Percentiles rank a stretch among this genome's conserved stretches.
phyloP scores from a whole-genome alignment of 192 early-diverging fungal species.

The Thoreauomyces humboldtii region DNA sequence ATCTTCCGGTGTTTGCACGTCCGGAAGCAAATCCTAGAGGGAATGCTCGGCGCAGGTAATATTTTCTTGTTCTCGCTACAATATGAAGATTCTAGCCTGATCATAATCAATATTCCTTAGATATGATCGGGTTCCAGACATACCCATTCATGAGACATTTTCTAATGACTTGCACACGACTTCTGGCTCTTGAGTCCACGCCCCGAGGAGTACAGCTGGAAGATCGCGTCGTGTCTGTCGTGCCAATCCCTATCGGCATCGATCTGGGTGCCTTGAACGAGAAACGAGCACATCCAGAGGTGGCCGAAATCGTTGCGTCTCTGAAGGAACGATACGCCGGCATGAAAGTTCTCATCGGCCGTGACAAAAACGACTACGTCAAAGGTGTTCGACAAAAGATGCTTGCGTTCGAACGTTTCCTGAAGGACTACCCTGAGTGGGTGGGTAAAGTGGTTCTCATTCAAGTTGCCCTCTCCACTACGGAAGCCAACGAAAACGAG shows the following conservation, averaged over 20 bases:
- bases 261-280: conserved; percentile 63
- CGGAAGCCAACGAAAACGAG: conserved; percentile 87
- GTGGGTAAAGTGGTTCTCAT: conserved; percentile 71
- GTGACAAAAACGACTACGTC: conserved; percentile 60
- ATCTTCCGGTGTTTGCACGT: conserved; percentile 88
- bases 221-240: conserved; percentile 45
- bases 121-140: conserved; percentile 52
- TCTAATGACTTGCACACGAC: conserved; percentile 54
- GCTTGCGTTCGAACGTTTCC: conserved; percentile 52
- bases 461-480: conserved; percentile 89
- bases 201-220: conserved; percentile 55
- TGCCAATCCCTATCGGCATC: conserved; percentile 60
- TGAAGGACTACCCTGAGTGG: conserved; percentile 49
- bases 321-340: conserved; percentile 50
- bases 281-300: conserved; percentile 55
- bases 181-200: conserved; percentile 52
- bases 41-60: conserved; percentile 42
- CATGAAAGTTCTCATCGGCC: conserved; percentile 49
- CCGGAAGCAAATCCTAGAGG: conserved; percentile 48
- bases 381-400: conserved; percentile 59
- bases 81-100: no score
- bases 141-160: conserved; percentile 62
- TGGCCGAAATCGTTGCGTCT: conserved; percentile 35
- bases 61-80: not conserved
- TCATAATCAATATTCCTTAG: no score